Conservation (phyloP, 495 filamentous ascomycete species). For the Cenococcum geophilum region DNA sequence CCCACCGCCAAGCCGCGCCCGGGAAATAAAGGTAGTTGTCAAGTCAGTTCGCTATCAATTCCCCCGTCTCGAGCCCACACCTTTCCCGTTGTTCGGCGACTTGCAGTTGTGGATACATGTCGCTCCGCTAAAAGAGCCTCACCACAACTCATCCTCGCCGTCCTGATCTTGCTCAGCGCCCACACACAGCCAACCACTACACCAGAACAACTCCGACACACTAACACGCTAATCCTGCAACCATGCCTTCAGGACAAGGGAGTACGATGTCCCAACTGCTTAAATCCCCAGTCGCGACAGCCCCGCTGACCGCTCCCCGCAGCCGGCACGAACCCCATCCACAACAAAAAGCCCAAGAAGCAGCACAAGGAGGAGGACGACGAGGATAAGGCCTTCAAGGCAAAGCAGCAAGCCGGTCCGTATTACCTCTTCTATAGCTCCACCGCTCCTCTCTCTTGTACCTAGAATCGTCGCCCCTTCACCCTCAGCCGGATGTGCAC, state of each 20-base stretch:
- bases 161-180: too few relatives aligned
- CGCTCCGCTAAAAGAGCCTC: neutral
- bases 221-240: slow-evolving; percentile 4
- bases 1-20: too few relatives aligned
- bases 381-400: slow-evolving; percentile 39
- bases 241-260: slow-evolving; percentile 33
- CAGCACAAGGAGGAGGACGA: slow-evolving; percentile 31
- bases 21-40: too few relatives aligned
- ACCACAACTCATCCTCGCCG: neutral
- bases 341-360: slow-evolving; percentile 43
- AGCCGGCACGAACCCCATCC: slow-evolving; percentile 41
- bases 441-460: neutral
- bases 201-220: neutral
- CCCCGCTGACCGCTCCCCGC: slow-evolving; percentile 26
- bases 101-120: too few relatives aligned
- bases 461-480: neutral
- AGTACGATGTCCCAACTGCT: slow-evolving; percentile 15
- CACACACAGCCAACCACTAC: too few relatives aligned
- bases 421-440: neutral
- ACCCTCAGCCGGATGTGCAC: too few relatives aligned
- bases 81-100: too few relatives aligned
- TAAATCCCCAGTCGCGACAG: neutral
- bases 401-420: slow-evolving; percentile 5
- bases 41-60: too few relatives aligned
- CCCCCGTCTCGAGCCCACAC: too few relatives aligned